Evolutionary conservation across 768 basidiomycete species (phyloP), one percentile per base, ranked within the genome.

Genomic region (Artomyces pyxidatus): DNA sequence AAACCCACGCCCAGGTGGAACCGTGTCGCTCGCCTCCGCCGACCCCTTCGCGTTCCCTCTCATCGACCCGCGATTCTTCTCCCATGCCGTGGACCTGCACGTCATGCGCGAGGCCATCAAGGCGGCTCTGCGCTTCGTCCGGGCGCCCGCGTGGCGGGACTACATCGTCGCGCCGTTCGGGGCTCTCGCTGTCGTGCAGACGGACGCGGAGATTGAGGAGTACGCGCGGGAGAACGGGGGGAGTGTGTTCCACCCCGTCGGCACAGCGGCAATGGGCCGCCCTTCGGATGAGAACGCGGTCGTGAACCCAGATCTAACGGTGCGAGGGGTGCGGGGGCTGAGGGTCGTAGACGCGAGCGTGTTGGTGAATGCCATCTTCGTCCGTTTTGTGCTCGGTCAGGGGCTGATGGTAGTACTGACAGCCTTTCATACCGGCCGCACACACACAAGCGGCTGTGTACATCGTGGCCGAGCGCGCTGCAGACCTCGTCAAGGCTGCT

Each of bases 31-130:
- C 14, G 47, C 39, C 4, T 60, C 59, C 17, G 26, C 41, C 2
- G 45, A 60, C 45, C 56, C 61, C 0, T 59, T 63, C 42, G 58
- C 49, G 16, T 28, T 32, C 23, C 64, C 62, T 10, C 40, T 58
- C 23, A 56, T 64, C 39, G 50, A 65, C 48, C 57, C 57, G 6
- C 49, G 27, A n/a, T 48, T 45, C n/a, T 25, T 41, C 38, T 40
- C 16, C 29, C 10, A 42, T 3, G 8, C 23, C 10, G 25, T 49
- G 22, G 48, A 48, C 9, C 16, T 53, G 2, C 42, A 37, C 29
- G n/a, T 32, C 16, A 17, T 37, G 23, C 32, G 35, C 1, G 25
- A 49, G 25, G 38, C 30, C 3, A 32, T 42, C 37, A 45, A 41
- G 27, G 45, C 44, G 22, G 43, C 38, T 16, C 27, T 39, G 14